These are phyloP conservation scores for Salvia rosmarinus DNA, from an alignment of 257 asterid species.

Conservation along the genomic window DNA sequence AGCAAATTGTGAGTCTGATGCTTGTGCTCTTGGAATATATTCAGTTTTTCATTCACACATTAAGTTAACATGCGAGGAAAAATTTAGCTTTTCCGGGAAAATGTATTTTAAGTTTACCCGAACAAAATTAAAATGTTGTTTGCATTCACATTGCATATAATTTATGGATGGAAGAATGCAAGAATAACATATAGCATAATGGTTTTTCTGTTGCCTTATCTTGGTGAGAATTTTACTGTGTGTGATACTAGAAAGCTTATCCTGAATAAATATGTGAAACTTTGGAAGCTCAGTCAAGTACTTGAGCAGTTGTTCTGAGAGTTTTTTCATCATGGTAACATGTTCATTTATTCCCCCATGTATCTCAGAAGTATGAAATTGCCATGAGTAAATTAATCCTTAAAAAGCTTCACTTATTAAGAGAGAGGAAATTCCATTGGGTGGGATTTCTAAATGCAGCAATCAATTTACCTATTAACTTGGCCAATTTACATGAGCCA, in stretches of 20 bases:
- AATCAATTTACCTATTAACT: slow-evolving; percentile 10
- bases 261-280: not conserved
- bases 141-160: slow-evolving; percentile 9
- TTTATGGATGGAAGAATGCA: slow-evolving; percentile 11
- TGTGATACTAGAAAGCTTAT: not conserved
- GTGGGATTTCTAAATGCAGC: slow-evolving; percentile 13
- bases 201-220: not conserved
- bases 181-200: not conserved
- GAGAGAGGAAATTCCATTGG: slow-evolving; percentile 2
- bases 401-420: not conserved
- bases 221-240: not conserved
- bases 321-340: not conserved
- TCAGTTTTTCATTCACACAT: slow-evolving; percentile 8
- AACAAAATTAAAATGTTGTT: not conserved
- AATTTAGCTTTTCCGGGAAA: not conserved
- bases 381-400: slow-evolving; percentile 1
- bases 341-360: slow-evolving; percentile 1
- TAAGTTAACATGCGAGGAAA: not conserved
- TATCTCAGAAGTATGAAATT: not conserved
- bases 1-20: not conserved
- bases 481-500: slow-evolving; percentile 9
- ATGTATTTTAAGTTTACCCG: not conserved
- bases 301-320: not conserved
- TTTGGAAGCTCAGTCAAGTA: slow-evolving; percentile 21
- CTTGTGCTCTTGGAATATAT: not conserved